phyloP scores from a whole-genome alignment of 352 stramenopile species.

The Chloridella minuta region DNA sequence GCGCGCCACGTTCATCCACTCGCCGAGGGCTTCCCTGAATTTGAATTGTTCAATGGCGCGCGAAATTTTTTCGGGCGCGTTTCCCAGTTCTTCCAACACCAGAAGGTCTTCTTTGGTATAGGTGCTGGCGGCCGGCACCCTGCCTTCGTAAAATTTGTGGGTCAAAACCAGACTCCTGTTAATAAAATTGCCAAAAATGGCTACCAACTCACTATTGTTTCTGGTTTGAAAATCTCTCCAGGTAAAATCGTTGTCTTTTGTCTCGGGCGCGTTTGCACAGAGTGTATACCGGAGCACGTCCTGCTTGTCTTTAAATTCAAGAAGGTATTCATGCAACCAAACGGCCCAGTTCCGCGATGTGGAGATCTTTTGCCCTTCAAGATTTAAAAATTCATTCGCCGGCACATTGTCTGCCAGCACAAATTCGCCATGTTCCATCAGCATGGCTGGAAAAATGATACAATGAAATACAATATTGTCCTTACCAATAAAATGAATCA shows the following conservation, averaged over 20 bases:
- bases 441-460: slow-evolving; percentile 98
- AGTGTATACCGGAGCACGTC: background rate
- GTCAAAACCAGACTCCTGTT: background rate
- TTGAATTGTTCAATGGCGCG: background rate
- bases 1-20: background rate
- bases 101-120: background rate
- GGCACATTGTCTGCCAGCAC: slow-evolving; percentile 19
- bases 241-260: slow-evolving; percentile 21
- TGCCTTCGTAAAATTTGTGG: background rate
- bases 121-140: background rate
- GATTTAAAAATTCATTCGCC: slow-evolving; percentile 21
- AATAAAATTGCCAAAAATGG: slow-evolving; percentile 21
- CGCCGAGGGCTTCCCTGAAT: background rate
- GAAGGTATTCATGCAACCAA: slow-evolving; percentile 17
- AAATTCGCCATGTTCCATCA: slow-evolving; percentile 61
- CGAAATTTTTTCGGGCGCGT: background rate
- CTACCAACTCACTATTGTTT: slow-evolving; percentile 22
- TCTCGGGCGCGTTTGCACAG: background rate
- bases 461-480: slow-evolving; percentile 99
- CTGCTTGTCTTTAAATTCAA: background rate
- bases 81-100: background rate
- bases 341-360: slow-evolving; percentile 19
- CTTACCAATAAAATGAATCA: slow-evolving; percentile 76
- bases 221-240: slow-evolving; percentile 19
- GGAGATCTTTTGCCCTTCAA: slow-evolving; percentile 21